Conservation (phyloP, 2,329 filamentous ascomycete genomes). For the Cryphonectria naterciae region DNA sequence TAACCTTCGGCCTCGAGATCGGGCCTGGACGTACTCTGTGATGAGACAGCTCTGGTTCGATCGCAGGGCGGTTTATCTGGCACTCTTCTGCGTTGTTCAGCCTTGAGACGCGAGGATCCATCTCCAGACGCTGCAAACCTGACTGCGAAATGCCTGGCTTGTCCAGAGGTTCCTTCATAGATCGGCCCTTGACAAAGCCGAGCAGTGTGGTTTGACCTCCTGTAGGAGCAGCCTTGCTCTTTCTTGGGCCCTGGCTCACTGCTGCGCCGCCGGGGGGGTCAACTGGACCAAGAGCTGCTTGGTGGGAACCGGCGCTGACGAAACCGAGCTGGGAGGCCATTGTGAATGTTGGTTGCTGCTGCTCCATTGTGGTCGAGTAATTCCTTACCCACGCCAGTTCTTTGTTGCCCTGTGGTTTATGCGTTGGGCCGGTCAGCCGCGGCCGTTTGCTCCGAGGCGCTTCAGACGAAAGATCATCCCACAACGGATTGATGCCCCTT, state of each 20-base stretch:
- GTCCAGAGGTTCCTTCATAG: slow-evolving; percentile 2
- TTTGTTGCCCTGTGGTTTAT: slow-evolving; percentile 35
- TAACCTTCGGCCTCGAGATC: slow-evolving; percentile 40
- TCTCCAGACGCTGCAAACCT: neutral
- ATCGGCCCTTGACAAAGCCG: slow-evolving; percentile 23
- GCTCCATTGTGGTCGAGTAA: slow-evolving; percentile 66
- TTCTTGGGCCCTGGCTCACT: slow-evolving; percentile 31
- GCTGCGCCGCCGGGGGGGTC: slow-evolving; percentile 36
- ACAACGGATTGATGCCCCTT: neutral
- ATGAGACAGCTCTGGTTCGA: slow-evolving; percentile 28
- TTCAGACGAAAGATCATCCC: slow-evolving; percentile 43
- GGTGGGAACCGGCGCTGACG: slow-evolving; percentile 63
- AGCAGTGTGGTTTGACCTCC: slow-evolving; percentile 23
- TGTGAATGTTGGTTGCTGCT: slow-evolving; percentile 60
- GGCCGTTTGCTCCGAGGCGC: slow-evolving; percentile 35
- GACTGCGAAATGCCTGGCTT: neutral
- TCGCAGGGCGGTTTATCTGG: neutral
- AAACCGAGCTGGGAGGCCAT: slow-evolving; percentile 62
- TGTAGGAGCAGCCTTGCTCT: slow-evolving; percentile 35
- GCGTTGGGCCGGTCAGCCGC: slow-evolving; percentile 37
- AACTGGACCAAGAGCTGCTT: slow-evolving; percentile 43
- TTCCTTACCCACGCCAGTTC: slow-evolving; percentile 45
- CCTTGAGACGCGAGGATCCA: neutral
- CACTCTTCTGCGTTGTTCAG: neutral
- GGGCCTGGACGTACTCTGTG: slow-evolving; percentile 50